phyloP scores from a whole-genome alignment of 1,139 yeast genomes.

The Hansenula sp. region DNA sequence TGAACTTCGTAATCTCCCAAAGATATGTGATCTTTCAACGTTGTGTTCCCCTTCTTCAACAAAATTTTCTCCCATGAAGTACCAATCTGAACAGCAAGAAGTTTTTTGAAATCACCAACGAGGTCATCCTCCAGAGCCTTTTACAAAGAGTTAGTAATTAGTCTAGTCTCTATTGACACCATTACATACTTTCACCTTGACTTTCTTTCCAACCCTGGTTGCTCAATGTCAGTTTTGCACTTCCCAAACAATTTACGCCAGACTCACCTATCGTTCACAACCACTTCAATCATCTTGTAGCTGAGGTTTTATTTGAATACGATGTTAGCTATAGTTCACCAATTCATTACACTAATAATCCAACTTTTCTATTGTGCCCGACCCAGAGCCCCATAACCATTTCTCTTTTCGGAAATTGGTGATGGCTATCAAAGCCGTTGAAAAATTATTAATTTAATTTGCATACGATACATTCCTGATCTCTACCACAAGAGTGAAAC shows the following conservation, averaged over 20 bases:
- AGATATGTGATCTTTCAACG: slow-evolving; percentile 83
- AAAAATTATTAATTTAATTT: no score
- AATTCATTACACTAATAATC: no score
- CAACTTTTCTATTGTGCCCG: no score
- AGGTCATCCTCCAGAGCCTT: slow-evolving; percentile 64
- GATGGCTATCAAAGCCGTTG: neutral
- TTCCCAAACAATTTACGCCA: no score
- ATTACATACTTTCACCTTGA: slow-evolving; percentile 54
- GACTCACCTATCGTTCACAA: slow-evolving; percentile 41
- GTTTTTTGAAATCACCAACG: slow-evolving; percentile 87
- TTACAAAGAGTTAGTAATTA: neutral
- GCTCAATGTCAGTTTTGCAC: slow-evolving; percentile 4
- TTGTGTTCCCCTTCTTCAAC: slow-evolving; percentile 73
- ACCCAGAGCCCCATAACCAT: no score
- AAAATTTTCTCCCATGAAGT: slow-evolving; percentile 64
- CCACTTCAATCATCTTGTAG: slow-evolving; percentile 44
- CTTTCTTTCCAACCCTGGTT: slow-evolving; percentile 78
- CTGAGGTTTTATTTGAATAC: no score
- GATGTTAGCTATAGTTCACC: no score
- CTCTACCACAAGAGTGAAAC: neutral
- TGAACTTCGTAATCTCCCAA: slow-evolving; percentile 92
- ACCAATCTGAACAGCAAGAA: slow-evolving; percentile 79
- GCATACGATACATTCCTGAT: neutral
- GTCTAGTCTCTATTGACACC: neutral
- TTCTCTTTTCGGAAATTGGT: no score